Evolutionary conservation across 441 rosid species (phyloP), one percentile per base, ranked within the genome.

Genomic region (Adansonia gregorii): DNA sequence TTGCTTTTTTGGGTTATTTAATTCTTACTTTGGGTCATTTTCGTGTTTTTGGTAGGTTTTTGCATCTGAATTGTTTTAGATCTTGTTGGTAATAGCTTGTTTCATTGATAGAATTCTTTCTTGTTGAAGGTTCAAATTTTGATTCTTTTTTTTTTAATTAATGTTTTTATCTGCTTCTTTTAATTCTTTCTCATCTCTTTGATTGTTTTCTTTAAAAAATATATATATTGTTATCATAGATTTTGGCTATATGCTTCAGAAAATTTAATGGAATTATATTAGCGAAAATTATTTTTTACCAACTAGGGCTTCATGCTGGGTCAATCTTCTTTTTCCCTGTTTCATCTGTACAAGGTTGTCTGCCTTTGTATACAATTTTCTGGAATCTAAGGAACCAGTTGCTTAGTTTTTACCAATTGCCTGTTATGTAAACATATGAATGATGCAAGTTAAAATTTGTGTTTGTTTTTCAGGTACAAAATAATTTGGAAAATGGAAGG

Each of bases 401-500:
- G 72, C 19, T 3, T 52, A 52, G 74, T 46, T 51, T 31, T 71
- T 52, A 4, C 74, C 24, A 52, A 35, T 52, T 71, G n/a, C 15
- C 74, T 9, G 60, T 14, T 46, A 60, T 73, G 17, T 20, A 22
- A 59, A 59, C 55, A 73, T 58, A 43, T 45, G 54, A 58, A 11
- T 41, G 67, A 14, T 59, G 14, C 19, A 55, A 43, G 43, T 63
- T 74, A 27, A 74, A 12, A 8, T 49, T 75, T 73, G 19, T 46
- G 15, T 43, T 5, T 58, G 75, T 84, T 48, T 75, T 75, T 59
- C 81, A 86, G 85, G 86, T 65, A 41, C 59, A 48, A 66, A 54
- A 78, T 80, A 39, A 54, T 69, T 76, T 76, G 12, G 31, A 82
- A 51, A 48, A 95, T 95, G 99, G 99, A 95, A 73, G 98, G 97